These are phyloP conservation scores for Saccharum spontaneum DNA, from an alignment of 176 grass and related monocot species.

Conservation along the genomic window DNA sequence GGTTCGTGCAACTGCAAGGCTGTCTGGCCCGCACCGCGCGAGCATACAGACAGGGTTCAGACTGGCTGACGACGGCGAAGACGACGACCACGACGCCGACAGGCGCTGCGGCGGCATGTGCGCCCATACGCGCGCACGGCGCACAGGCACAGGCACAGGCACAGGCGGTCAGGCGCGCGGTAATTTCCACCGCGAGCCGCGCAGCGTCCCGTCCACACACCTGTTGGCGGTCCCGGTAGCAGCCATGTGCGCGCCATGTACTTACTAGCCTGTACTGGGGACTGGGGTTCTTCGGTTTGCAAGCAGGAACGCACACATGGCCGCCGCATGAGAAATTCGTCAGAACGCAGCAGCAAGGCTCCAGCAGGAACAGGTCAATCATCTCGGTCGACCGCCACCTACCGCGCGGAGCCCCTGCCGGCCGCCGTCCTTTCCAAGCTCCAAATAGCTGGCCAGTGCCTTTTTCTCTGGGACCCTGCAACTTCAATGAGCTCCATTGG, in stretches of 20 bases:
- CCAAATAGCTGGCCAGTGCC: not conserved
- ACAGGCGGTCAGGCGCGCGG: not conserved
- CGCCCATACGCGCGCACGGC: not conserved
- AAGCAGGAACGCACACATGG: not conserved
- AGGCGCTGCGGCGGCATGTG: not conserved
- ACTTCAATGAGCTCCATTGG: not conserved
- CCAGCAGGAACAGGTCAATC: not conserved
- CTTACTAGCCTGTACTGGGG: not conserved
- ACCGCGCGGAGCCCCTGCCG: not conserved
- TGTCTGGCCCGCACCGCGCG: not conserved
- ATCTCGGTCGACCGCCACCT: constrained; percentile 13
- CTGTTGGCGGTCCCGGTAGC: not conserved
- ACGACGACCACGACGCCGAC: not conserved
- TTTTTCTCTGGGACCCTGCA: not conserved
- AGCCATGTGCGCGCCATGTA: not conserved
- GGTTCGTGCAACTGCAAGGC: not conserved
- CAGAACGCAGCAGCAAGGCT: not conserved
- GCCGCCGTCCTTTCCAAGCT: not conserved
- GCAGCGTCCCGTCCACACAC: not conserved
- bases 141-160: not conserved
- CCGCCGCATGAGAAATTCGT: too few species aligned
- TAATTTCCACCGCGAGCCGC: not conserved
- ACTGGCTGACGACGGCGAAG: not conserved
- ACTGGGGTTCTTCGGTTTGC: not conserved
- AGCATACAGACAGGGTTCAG: not conserved